These are phyloP conservation scores for Epichloe glyceriae DNA, from an alignment of 2,329 filamentous ascomycete species.

Conservation along the genomic window DNA sequence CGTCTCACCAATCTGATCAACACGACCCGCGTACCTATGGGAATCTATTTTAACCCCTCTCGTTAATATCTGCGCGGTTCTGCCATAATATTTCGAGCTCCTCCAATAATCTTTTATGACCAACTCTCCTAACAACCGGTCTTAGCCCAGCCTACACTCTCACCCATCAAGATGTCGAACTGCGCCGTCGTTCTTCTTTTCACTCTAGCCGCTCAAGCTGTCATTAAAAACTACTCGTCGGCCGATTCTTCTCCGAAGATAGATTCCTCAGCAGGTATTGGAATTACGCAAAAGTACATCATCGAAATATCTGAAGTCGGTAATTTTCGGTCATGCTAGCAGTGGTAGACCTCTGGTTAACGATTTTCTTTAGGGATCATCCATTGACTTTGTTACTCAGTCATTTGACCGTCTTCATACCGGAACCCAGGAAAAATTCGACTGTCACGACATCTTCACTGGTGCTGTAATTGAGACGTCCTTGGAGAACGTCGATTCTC, in stretches of 20 bases:
- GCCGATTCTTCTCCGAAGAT: background rate
- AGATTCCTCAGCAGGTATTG: background rate
- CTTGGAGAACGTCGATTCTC: constrained; percentile 19
- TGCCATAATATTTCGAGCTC: background rate
- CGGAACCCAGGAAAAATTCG: constrained; percentile 16
- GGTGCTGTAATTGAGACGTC: constrained; percentile 22
- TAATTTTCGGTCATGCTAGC: background rate
- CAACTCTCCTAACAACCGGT: background rate
- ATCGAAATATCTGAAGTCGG: constrained; percentile 11
- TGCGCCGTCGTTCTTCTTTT: background rate
- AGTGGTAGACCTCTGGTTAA: background rate
- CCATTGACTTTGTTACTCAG: constrained; percentile 9
- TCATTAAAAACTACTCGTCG: background rate
- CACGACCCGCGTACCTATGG: background rate
- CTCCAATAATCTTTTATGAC: background rate
- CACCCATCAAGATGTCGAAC: background rate
- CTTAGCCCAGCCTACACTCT: background rate
- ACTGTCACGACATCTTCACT: constrained; percentile 23
- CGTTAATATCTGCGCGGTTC: background rate
- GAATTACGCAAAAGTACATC: constrained; percentile 14
- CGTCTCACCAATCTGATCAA: background rate
- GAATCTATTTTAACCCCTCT: background rate
- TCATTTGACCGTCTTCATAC: constrained; percentile 9
- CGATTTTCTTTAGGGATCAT: constrained; percentile 4
- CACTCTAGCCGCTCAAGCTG: background rate